phyloP scores from a whole-genome alignment of 2,329 filamentous ascomycete genomes.

The Fusarium sp. region DNA sequence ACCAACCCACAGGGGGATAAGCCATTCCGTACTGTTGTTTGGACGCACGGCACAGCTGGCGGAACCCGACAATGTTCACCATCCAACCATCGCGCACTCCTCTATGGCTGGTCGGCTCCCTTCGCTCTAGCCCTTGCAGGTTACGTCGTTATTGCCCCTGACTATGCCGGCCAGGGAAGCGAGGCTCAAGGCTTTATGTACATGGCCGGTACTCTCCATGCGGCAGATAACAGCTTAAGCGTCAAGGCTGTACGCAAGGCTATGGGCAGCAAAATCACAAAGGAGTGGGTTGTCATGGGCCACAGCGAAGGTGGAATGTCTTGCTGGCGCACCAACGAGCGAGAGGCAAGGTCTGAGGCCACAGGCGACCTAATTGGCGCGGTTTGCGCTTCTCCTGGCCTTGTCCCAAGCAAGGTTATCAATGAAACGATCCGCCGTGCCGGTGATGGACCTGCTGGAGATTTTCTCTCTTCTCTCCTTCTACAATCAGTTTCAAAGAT shows the following conservation, averaged over 20 bases:
- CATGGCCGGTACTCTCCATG: conserved; percentile 27
- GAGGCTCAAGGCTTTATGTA: conserved; percentile 33
- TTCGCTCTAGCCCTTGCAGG: conserved; percentile 24
- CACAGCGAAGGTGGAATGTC: conserved; percentile 40
- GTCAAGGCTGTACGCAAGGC: conserved; percentile 25
- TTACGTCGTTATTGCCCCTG: conserved; percentile 6
- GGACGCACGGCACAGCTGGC: conserved; percentile 40
- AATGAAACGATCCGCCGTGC: background rate
- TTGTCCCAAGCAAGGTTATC: background rate
- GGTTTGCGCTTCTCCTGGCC: background rate
- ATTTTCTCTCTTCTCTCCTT: background rate
- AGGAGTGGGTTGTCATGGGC: conserved; percentile 35
- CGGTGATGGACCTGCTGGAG: background rate
- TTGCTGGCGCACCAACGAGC: conserved; percentile 37
- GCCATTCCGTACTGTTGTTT: conserved; percentile 26
- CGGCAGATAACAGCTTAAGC: conserved; percentile 23
- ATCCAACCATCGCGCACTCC: conserved; percentile 32
- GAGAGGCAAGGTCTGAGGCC: conserved; percentile 17
- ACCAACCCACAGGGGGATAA: background rate
- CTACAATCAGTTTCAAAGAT: background rate
- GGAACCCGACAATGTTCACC: conserved; percentile 31
- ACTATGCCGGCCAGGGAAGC: conserved; percentile 13
- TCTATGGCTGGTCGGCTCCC: conserved; percentile 35
- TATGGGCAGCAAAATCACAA: conserved; percentile 5
- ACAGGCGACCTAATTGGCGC: background rate